Conservation (phyloP, 495 filamentous ascomycete genomes). For the Talaromyces wortmannii region DNA sequence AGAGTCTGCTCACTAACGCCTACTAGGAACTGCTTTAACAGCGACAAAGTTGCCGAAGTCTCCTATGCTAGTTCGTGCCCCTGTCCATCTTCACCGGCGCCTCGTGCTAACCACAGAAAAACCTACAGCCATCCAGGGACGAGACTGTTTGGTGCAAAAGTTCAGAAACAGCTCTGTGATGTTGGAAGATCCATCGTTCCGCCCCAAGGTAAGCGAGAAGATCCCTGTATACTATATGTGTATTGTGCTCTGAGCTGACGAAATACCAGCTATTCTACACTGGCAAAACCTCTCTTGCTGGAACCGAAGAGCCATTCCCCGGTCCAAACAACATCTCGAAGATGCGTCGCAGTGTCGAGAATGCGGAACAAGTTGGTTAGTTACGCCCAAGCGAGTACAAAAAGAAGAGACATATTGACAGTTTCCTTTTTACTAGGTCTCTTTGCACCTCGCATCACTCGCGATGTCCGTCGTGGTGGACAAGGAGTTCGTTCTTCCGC, state of each 20-base stretch:
- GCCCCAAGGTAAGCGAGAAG: slow-evolving; percentile 62
- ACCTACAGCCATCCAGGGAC: slow-evolving; percentile 73
- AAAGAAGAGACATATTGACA: background rate
- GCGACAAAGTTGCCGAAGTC: slow-evolving; percentile 79
- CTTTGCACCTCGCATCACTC: slow-evolving; percentile 65
- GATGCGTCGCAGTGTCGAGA: slow-evolving; percentile 76
- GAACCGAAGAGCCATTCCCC: slow-evolving; percentile 66
- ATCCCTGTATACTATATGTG: background rate
- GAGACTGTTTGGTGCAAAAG: slow-evolving; percentile 83
- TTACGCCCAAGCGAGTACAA: slow-evolving; percentile 11
- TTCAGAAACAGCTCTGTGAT: slow-evolving; percentile 96
- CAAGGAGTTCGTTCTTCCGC: slow-evolving; percentile 24
- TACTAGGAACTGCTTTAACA: slow-evolving; percentile 69
- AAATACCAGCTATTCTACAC: slow-evolving; percentile 38
- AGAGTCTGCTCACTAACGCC: slow-evolving; percentile 10
- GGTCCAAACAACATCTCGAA: slow-evolving; percentile 75
- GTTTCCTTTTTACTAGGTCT: slow-evolving; percentile 39
- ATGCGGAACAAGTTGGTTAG: slow-evolving; percentile 78
- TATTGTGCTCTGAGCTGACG: background rate
- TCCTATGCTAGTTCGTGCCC: slow-evolving; percentile 80
- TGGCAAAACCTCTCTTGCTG: slow-evolving; percentile 34
- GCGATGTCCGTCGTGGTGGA: slow-evolving; percentile 61
- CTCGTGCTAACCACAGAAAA: slow-evolving; percentile 9
- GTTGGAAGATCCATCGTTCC: slow-evolving; percentile 71
- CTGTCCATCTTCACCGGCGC: background rate